Conservation (phyloP, 768 basidiomycete species). For the Rhizopogon vesiculosus region DNA sequence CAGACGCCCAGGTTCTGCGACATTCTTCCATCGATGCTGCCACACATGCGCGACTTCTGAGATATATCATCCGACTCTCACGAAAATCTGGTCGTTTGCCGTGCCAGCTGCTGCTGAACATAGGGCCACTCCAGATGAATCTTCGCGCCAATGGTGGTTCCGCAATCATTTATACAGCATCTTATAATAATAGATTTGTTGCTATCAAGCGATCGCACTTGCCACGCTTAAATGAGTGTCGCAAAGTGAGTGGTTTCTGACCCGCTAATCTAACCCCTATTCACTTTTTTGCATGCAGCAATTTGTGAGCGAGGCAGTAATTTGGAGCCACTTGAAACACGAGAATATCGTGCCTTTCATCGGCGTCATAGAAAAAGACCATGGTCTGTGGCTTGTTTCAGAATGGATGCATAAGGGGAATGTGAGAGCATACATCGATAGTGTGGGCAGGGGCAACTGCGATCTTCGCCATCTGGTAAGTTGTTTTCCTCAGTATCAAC, state of each 20-base stretch:
- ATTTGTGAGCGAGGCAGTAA: slow-evolving; percentile 22
- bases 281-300: slow-evolving; percentile 4
- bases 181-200: slow-evolving; percentile 9
- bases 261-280: background rate
- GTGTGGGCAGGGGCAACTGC: background rate
- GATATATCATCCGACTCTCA: slow-evolving; percentile 21
- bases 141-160: slow-evolving; percentile 12
- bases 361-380: slow-evolving; percentile 11
- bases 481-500: background rate
- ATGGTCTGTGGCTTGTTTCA: slow-evolving; percentile 18
- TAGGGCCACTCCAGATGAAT: background rate
- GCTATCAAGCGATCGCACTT: slow-evolving; percentile 16
- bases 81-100: slow-evolving; percentile 24
- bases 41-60: slow-evolving; percentile 11
- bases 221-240: background rate
- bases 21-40: background rate
- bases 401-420: slow-evolving; percentile 17
- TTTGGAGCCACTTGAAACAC: slow-evolving; percentile 22
- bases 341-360: slow-evolving; percentile 22
- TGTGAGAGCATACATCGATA: slow-evolving; percentile 7
- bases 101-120: background rate
- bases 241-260: background rate
- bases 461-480: slow-evolving; percentile 7
- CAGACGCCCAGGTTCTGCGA: slow-evolving; percentile 10
- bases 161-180: slow-evolving; percentile 16